Conservation (phyloP, 331 rosid genomes). For the Arachis monticola region DNA sequence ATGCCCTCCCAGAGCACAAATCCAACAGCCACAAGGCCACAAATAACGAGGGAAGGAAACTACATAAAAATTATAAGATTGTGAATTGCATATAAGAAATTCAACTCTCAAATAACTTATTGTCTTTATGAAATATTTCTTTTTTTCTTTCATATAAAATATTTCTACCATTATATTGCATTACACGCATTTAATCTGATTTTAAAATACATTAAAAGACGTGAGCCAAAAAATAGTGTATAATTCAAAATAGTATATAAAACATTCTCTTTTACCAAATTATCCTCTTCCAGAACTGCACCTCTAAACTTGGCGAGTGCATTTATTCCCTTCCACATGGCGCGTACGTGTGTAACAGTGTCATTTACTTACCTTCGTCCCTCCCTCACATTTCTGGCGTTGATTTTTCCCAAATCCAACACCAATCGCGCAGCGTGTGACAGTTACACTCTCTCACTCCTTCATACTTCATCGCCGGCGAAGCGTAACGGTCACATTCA, state of each 20-base stretch:
- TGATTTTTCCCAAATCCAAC: conserved; percentile 40
- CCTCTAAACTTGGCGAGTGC: conserved; percentile 37
- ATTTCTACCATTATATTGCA: no score
- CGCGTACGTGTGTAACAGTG: conserved; percentile 32
- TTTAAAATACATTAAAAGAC: no score
- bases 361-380: conserved; percentile 13
- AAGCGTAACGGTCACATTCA: conserved; percentile 68
- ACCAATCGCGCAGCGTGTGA: conserved; percentile 50
- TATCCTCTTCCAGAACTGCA: not conserved
- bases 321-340: conserved; percentile 21
- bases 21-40: no score
- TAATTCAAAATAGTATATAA: no score
- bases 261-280: not conserved
- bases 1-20: not conserved
- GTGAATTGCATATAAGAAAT: no score
- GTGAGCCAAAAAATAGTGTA: no score
- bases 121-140: no score
- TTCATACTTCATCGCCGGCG: conserved; percentile 50
- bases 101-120: no score
- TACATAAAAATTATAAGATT: no score
- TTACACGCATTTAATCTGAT: no score
- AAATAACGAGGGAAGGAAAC: no score
- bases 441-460: conserved; percentile 47
- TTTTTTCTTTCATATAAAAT: no score
- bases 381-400: conserved; percentile 14